Evolutionary conservation across 768 basidiomycete genomes (phyloP).

Genomic region (Calocybe gangraenosa): DNA sequence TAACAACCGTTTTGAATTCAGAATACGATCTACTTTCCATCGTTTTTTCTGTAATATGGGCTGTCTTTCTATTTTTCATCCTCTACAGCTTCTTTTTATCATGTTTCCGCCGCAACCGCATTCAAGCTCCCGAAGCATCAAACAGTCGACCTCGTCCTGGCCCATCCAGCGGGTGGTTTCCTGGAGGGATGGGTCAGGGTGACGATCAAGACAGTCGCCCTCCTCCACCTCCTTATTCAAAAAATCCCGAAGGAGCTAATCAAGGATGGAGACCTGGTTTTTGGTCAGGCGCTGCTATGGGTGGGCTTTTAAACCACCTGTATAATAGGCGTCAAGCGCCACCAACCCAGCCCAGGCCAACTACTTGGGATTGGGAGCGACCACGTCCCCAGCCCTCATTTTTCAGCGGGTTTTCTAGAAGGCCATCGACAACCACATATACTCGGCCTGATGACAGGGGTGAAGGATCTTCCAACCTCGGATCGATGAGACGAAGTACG

Average conservation of each 20-base stretch:
- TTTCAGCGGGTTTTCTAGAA: conserved; percentile 18
- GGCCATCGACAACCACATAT: conserved; percentile 21
- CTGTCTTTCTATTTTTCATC: conserved; percentile 45
- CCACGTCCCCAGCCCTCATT: conserved; percentile 25
- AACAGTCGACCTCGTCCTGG: conserved; percentile 33
- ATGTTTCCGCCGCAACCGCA: conserved; percentile 35
- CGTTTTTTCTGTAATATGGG: conserved; percentile 56
- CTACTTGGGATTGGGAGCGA: conserved; percentile 60
- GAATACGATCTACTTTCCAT: conserved; percentile 44
- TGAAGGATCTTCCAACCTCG: conserved; percentile 67
- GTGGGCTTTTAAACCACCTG: conserved; percentile 61
- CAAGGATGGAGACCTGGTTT: conserved; percentile 68
- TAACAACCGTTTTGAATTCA: too few species aligned
- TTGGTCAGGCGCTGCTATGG: conserved; percentile 78
- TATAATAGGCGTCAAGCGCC: conserved; percentile 32
- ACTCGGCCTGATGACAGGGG: conserved; percentile 45
- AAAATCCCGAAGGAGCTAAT: conserved; percentile 24
- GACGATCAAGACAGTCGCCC: conserved; percentile 35
- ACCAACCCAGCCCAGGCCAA: conserved; percentile 18
- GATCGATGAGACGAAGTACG: conserved; percentile 70
- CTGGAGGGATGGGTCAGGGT: conserved; percentile 39
- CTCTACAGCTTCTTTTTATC: conserved; percentile 57
- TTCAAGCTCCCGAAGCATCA: conserved; percentile 26
- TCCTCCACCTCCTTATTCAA: conserved; percentile 65
- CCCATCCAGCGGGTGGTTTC: conserved; percentile 48